phyloP scores from a whole-genome alignment of 345 rosid species.

The Melaleuca alternifolia region DNA sequence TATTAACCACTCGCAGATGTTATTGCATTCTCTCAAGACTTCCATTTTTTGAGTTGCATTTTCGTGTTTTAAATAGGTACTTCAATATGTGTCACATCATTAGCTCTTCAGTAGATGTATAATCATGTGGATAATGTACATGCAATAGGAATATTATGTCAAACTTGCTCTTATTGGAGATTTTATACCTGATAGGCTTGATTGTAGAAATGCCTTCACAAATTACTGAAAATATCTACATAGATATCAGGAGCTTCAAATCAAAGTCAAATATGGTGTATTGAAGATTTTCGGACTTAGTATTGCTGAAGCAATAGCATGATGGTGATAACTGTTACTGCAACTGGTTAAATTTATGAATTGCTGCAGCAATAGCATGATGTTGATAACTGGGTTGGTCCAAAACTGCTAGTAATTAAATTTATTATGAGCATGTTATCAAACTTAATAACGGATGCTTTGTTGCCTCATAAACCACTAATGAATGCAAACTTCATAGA shows the following conservation, averaged over 20 bases:
- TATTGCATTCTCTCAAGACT: slow-evolving; percentile 93
- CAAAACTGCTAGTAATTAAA: too few species aligned
- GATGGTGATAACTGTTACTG: not conserved
- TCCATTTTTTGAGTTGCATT: slow-evolving; percentile 91
- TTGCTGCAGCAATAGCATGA: too few species aligned
- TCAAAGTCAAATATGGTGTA: not conserved
- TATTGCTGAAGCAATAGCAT: not conserved
- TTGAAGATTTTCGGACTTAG: not conserved
- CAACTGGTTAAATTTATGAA: not conserved
- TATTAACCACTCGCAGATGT: slow-evolving; percentile 85
- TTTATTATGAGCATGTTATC: not conserved
- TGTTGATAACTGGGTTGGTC: too few species aligned
- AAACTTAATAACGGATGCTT: not conserved
- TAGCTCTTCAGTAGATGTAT: not conserved
- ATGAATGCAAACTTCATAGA: not conserved
- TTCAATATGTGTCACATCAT: not conserved
- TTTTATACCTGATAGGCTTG: not conserved
- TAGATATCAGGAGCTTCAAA: not conserved
- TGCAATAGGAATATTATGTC: not conserved
- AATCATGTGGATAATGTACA: not conserved
- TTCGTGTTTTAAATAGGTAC: slow-evolving; percentile 78
- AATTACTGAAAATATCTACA: not conserved
- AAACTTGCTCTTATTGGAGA: not conserved
- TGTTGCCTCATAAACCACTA: not conserved
- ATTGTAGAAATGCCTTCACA: not conserved